Base-by-base conservation (phyloP, 139 green algal species). In the Eudorina sp. region DNA sequence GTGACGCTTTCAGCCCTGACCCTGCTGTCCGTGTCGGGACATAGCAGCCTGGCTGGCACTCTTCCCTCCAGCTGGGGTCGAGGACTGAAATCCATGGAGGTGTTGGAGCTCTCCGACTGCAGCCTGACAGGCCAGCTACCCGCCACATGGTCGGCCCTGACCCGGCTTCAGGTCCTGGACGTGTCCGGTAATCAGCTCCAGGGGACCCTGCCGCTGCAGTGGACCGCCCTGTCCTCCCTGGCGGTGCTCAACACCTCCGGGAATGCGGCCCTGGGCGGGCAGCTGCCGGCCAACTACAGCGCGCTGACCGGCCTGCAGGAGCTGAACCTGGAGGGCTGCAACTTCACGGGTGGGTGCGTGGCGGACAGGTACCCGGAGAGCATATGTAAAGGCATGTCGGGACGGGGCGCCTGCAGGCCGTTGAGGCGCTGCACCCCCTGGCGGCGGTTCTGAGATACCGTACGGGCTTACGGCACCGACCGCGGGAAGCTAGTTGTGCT, bases 161-260 rank as follows among this genome's bases (percentile, higher is more conserved):
- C 1, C 19, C n/a, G 46, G 46, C 69, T 88, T 34, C 48, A 5
- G 43, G 23, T 73, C 29, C 64, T 88, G 66, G 21, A 4, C 18
- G 23, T 88, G 34, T 21, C n/a, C 2, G 23, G 83, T 68, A 88
- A 88, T 68, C 38, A 46, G 40, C 58, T 85, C 29, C 78, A 74
- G 40, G 78, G 78, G 4, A 36, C 55, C 41, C 58, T 85, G 8
- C 78, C 78, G 0, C 13, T 16, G 13, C 13, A 58, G 51, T 58
- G 51, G 51, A 25, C 51, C 16, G 51, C 51, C 13, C 51, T 58
- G 51, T 16, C 13, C 51, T 58, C 51, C 13, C 51, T 58, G 51
- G 51, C 16, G 13, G 51, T 16, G 51, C 51, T 58, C 51, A 58
- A 58, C 51, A 16, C 51, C 13, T 58, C 51, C 51, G 16, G 16